phyloP scores from a whole-genome alignment of 2,329 filamentous ascomycete genomes.

The Ilyonectria robusta region DNA sequence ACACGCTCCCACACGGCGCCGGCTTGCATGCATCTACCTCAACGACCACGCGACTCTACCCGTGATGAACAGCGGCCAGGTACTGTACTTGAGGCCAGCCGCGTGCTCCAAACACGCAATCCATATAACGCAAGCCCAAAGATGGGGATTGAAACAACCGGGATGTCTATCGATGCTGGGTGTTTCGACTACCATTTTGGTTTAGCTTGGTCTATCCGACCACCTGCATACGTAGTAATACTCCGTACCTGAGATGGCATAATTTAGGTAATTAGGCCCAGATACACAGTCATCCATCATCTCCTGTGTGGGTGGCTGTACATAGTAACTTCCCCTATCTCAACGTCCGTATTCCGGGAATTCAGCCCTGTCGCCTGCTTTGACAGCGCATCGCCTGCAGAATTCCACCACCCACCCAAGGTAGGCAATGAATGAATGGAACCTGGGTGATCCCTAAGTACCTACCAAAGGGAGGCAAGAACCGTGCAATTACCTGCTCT shows the following conservation, averaged over 20 bases:
- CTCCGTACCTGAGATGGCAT: neutral
- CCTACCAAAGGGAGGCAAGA: neutral
- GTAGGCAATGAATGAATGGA: neutral
- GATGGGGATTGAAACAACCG: constrained; percentile 21
- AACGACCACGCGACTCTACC: constrained; percentile 26
- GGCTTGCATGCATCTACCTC: constrained; percentile 21
- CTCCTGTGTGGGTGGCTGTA: constrained; percentile 5
- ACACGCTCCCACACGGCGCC: constrained; percentile 7
- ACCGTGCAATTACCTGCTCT: neutral
- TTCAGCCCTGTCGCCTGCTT: constrained; percentile 23
- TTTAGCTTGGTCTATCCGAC: neutral
- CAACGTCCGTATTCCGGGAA: neutral
- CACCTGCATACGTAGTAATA: neutral
- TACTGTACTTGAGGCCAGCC: neutral
- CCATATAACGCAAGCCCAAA: neutral
- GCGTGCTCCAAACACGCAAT: constrained; percentile 16
- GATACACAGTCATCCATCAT: constrained; percentile 4
- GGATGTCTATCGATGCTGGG: constrained; percentile 2
- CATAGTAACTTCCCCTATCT: neutral
- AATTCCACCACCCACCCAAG: too few species aligned
- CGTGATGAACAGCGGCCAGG: constrained; percentile 6
- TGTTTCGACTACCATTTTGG: neutral
- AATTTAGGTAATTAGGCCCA: constrained; percentile 3
- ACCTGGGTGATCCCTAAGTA: neutral
- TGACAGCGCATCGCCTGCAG: constrained; percentile 24